These are phyloP conservation scores for Plasmopara halstedii DNA, from an alignment of 352 stramenopile genomes.

Conservation along the genomic window DNA sequence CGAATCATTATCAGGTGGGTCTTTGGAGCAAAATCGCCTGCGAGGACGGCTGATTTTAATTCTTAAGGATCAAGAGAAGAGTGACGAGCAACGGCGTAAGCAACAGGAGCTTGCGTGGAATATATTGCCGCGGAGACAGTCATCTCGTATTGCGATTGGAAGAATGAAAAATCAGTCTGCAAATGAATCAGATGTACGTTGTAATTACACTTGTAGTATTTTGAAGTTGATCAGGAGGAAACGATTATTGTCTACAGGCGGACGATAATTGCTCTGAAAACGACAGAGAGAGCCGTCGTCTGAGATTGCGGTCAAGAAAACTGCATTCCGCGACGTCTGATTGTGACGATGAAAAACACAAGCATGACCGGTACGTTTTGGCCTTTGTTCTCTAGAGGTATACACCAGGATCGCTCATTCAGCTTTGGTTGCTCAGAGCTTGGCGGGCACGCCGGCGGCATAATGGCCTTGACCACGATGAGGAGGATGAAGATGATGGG, in stretches of 20 bases:
- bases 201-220: neutral
- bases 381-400: neutral
- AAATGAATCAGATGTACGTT: conserved; percentile 42
- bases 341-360: conserved; percentile 29
- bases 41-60: conserved; percentile 69
- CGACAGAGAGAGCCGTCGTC: conserved; percentile 13
- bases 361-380: conserved; percentile 45
- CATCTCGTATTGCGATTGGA: conserved; percentile 72
- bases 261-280: conserved; percentile 21
- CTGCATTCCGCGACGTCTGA: conserved; percentile 11
- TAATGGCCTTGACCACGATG: conserved; percentile 31
- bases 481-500: conserved; percentile 24
- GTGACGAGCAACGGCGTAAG: conserved; percentile 51
- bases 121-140: conserved; percentile 69
- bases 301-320: conserved; percentile 17
- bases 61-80: conserved; percentile 68
- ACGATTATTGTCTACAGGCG: conserved; percentile 7
- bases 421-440: conserved; percentile 28
- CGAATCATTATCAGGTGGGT: conserved; percentile 45
- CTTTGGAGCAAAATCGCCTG: conserved; percentile 69
- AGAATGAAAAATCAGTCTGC: conserved; percentile 66
- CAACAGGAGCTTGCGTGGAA: conserved; percentile 71
- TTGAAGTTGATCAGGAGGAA: conserved; percentile 3
- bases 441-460: conserved; percentile 57
- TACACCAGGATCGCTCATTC: neutral